Conservation (phyloP, 306 rosid species). For the Quercus mongolica region DNA sequence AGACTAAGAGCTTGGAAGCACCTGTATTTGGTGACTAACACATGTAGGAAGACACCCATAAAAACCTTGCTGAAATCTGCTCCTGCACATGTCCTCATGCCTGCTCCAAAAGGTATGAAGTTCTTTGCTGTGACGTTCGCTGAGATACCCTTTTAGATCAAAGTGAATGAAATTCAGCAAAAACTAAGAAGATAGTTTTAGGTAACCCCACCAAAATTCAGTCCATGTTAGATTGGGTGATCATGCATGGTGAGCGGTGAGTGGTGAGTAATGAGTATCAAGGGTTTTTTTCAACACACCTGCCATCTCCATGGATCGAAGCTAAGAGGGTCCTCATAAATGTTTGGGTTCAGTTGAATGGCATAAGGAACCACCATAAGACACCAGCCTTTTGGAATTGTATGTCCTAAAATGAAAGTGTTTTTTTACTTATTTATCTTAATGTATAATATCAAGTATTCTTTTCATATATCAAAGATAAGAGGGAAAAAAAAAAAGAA, state of each 20-base stretch:
- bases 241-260: too few relatives aligned
- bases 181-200: too few relatives aligned
- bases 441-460: neutral
- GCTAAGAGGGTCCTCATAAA: neutral
- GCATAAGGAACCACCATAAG: slow-evolving; percentile 1
- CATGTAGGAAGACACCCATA: slow-evolving; percentile 14
- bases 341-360: neutral
- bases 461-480: too few relatives aligned
- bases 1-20: neutral
- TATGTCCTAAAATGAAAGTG: neutral
- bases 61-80: slow-evolving; percentile 23
- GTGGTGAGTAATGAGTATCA: neutral
- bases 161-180: neutral
- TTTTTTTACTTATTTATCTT: neutral
- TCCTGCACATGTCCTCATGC: slow-evolving; percentile 20
- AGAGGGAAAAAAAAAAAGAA: too few relatives aligned
- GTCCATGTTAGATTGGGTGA: neutral
- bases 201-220: neutral
- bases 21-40: slow-evolving; percentile 20
- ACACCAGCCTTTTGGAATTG: slow-evolving; percentile 1
- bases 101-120: slow-evolving; percentile 27
- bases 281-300: neutral
- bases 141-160: neutral
- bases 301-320: neutral
- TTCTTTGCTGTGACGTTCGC: slow-evolving; percentile 10